These are phyloP conservation scores for Isatis tinctoria DNA, from an alignment of 345 rosid species.

Conservation along the genomic window DNA sequence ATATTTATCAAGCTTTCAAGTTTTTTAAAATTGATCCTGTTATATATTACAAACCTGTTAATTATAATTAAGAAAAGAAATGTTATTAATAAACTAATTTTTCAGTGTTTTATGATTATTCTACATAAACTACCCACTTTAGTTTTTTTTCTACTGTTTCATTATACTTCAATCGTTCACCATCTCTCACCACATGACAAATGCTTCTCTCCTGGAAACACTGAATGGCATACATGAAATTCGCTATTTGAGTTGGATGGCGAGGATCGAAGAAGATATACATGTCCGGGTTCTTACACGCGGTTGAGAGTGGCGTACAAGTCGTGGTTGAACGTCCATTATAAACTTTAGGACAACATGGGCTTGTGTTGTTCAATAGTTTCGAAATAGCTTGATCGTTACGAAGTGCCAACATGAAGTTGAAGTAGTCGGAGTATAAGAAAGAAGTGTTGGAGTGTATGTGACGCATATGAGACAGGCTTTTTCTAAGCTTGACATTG, in stretches of 20 bases:
- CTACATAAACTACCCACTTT: neutral
- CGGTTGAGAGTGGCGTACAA: neutral
- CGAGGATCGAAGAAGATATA: slow-evolving; percentile 16
- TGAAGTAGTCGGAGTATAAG: slow-evolving; percentile 26
- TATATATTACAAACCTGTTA: no score
- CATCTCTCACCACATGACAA: neutral
- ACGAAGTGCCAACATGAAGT: slow-evolving; percentile 23
- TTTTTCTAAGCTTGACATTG: slow-evolving; percentile 10
- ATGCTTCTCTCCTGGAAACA: slow-evolving; percentile 9
- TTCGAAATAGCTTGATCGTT: slow-evolving; percentile 13
- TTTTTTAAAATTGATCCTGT: neutral
- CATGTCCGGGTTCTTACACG: neutral
- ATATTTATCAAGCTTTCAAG: neutral
- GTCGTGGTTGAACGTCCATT: slow-evolving; percentile 10
- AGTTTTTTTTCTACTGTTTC: neutral
- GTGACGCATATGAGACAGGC: neutral
- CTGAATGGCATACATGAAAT: neutral
- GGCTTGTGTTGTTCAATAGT: slow-evolving; percentile 13
- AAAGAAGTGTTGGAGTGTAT: neutral
- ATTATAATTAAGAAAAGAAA: no score
- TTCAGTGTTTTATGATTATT: neutral
- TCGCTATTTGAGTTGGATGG: slow-evolving; percentile 27
- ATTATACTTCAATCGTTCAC: neutral
- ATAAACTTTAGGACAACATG: slow-evolving; percentile 28
- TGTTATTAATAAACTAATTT: neutral